These are phyloP conservation scores for Paracoccidioides lutzii DNA, from an alignment of 2,329 filamentous ascomycete genomes.

Conservation along the genomic window DNA sequence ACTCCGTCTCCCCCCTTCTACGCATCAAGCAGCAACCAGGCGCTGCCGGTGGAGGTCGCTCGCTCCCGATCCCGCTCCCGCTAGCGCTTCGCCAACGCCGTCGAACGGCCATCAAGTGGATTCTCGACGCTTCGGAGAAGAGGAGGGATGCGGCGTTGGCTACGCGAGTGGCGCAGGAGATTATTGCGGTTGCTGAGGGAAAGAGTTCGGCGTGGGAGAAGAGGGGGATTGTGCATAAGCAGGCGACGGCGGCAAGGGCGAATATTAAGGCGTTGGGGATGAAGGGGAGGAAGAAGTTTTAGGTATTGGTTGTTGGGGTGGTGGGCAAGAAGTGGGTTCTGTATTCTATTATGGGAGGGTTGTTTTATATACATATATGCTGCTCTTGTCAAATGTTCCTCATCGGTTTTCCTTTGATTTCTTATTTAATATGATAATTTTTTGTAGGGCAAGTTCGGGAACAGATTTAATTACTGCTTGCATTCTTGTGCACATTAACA, in stretches of 20 bases:
- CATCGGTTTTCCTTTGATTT: no score
- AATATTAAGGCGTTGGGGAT: slow-evolving; percentile 39
- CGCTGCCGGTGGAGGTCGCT: slow-evolving; percentile 70
- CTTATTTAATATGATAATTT: no score
- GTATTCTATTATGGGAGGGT: not conserved
- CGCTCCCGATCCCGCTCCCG: slow-evolving; percentile 71
- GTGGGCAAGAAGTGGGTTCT: not conserved
- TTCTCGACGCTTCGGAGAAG: slow-evolving; percentile 70
- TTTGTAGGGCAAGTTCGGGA: no score
- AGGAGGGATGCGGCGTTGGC: slow-evolving; percentile 63
- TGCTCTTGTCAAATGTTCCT: no score
- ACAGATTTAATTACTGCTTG: no score
- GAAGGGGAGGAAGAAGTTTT: slow-evolving; percentile 2
- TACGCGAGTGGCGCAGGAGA: slow-evolving; percentile 67
- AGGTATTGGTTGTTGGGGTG: not conserved
- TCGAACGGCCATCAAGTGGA: slow-evolving; percentile 73
- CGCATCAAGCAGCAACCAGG: slow-evolving; percentile 64
- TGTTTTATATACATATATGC: not conserved
- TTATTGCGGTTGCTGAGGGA: slow-evolving; percentile 79
- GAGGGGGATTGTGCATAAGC: slow-evolving; percentile 64
- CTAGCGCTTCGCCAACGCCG: slow-evolving; percentile 62
- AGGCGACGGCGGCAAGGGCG: slow-evolving; percentile 62
- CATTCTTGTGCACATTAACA: no score
- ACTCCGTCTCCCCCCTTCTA: slow-evolving; percentile 82
- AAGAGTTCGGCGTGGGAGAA: slow-evolving; percentile 73